These are phyloP conservation scores for Fusarium penzigii DNA, from an alignment of 2,329 filamentous ascomycete species.

Conservation along the genomic window DNA sequence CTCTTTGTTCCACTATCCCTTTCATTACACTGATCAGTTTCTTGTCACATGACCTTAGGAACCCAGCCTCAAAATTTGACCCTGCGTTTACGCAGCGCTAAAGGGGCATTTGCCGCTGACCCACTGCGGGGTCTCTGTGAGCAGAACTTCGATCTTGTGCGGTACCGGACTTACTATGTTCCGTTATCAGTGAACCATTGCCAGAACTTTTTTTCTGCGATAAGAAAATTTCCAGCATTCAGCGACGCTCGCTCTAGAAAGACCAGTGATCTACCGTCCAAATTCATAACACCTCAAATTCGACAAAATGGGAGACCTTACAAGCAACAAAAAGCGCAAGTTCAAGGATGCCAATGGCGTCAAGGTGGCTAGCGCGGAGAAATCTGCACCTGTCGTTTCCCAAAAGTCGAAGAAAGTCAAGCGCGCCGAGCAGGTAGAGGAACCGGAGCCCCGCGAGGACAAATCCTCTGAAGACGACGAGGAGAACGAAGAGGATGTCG, in stretches of 20 bases:
- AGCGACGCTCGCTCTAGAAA: slow-evolving; percentile 6
- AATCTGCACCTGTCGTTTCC: slow-evolving; percentile 25
- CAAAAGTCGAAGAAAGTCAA: slow-evolving; percentile 47
- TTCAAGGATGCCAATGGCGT: slow-evolving; percentile 37
- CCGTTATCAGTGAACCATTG: slow-evolving; percentile 24
- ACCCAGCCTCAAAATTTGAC: background rate
- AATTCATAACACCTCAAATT: slow-evolving; percentile 14
- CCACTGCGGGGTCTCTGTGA: slow-evolving; percentile 19
- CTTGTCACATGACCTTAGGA: background rate
- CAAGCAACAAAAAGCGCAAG: slow-evolving; percentile 47
- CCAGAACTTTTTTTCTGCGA: slow-evolving; percentile 26
- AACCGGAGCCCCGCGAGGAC: slow-evolving; percentile 30
- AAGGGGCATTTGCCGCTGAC: slow-evolving; percentile 22
- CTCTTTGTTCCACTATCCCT: no score
- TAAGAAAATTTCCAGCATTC: slow-evolving; percentile 28
- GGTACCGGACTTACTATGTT: slow-evolving; percentile 15
- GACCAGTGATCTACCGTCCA: slow-evolving; percentile 9
- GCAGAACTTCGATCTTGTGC: no score
- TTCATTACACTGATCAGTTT: no score
- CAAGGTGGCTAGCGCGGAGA: slow-evolving; percentile 27
- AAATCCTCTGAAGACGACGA: slow-evolving; percentile 30
- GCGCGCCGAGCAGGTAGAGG: slow-evolving; percentile 33
- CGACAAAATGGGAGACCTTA: slow-evolving; percentile 34
- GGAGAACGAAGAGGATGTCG: slow-evolving; percentile 30
- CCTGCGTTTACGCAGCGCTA: slow-evolving; percentile 16